These are phyloP conservation scores for Glycyrrhiza uralensis DNA, from an alignment of 306 rosid species.

Conservation along the genomic window DNA sequence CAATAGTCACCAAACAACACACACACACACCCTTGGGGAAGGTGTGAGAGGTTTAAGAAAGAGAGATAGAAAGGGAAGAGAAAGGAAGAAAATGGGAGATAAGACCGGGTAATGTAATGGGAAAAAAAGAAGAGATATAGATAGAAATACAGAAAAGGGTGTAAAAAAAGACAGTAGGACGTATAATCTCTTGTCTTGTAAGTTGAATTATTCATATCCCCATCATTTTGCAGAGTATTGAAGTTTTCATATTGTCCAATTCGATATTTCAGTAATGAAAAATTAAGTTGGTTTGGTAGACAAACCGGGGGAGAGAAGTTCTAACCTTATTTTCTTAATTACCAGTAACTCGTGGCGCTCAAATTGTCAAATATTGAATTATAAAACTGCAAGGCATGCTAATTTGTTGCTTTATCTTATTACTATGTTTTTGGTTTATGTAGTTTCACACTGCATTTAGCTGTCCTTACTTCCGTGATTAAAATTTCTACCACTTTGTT, in stretches of 20 bases:
- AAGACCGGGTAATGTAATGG: too few species aligned
- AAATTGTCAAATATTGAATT: neutral
- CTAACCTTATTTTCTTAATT: neutral
- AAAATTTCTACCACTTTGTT: neutral
- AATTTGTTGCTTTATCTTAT: neutral
- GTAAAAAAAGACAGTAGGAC: too few species aligned
- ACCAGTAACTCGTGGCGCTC: neutral
- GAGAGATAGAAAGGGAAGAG: too few species aligned
- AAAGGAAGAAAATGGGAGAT: too few species aligned
- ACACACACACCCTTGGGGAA: too few species aligned
- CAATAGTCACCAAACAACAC: too few species aligned
- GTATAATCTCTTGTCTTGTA: neutral
- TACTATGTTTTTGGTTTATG: neutral
- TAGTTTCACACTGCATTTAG: neutral
- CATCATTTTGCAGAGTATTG: constrained; percentile 2
- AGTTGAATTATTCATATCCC: neutral
- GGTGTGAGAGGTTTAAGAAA: too few species aligned
- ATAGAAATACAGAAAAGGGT: too few species aligned
- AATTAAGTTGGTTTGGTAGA: neutral
- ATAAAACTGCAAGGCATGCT: neutral
- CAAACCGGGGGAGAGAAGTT: neutral
- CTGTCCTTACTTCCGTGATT: neutral
- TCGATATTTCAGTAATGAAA: neutral
- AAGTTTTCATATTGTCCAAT: neutral
- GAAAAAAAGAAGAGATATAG: too few species aligned